Base-by-base conservation (phyloP, 2,329 filamentous ascomycete genomes). In the Fusarium acutatum region DNA sequence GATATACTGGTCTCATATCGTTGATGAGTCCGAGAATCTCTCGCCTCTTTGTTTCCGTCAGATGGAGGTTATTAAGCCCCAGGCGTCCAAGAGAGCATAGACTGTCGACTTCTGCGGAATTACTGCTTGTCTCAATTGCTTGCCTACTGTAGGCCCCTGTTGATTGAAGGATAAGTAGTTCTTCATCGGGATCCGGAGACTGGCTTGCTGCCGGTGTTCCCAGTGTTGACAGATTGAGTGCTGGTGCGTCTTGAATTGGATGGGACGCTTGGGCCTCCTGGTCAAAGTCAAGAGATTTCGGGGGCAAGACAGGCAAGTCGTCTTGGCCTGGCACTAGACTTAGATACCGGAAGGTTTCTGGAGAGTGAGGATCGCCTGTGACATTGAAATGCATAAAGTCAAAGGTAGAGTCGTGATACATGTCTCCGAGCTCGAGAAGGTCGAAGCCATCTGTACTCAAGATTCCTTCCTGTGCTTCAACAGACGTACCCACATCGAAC, bases 121-220 rank as follows among this genome's bases (percentile, higher is more conserved):
- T 13, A 3, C 32, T 53, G 3, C 17, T 3, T 17, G 32, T 22
- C 0, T 26, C 24, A 4, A 1, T 12, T 26, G 0, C 7, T 20
- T 26, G 32, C 2, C 3, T 4, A 9, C 7, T 13, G 0, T 1
- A 1, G 9, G 3, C 1, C 1, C 2, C 34, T 22, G 34, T 9
- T 28, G 10, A 7, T 3, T 11, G 32, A 0, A 22, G 13, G 8
- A 3, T 4, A 4, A 14, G 4, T 3, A 7, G 3, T 7, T n/a
- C 18, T 13, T 9, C 3, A 10, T 14, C 8, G 3, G 7, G 10
- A 2, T 13, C 5, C 4, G 50, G 14, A 5, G 34, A 53, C 11
- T n/a, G 34, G 6, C 34, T 1, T 2, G 1, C 32, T 13, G 5
- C 37, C 6, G 24, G 0, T 5, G 17, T 28, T 2, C 18, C 13